These are phyloP conservation scores for Paspalum notatum DNA, from an alignment of 176 grass and related monocot species.

Conservation along the genomic window DNA sequence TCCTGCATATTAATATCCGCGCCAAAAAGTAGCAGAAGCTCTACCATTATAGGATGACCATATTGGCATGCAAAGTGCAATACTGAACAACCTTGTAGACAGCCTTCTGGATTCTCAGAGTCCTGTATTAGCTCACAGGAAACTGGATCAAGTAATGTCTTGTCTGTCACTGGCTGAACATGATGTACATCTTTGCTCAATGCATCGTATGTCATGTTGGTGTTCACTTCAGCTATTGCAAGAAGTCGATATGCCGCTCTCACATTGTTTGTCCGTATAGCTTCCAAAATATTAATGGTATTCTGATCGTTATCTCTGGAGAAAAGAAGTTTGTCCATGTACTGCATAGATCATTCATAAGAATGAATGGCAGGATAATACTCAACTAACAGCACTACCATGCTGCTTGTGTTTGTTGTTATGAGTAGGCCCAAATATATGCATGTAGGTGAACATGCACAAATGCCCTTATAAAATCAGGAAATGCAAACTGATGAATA, in stretches of 20 bases:
- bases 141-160: constrained; percentile 67
- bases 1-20: constrained; percentile 89
- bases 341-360: constrained; percentile 62
- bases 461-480: neutral
- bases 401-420: neutral
- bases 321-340: constrained; percentile 85
- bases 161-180: constrained; percentile 47
- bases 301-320: constrained; percentile 53
- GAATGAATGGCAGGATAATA: constrained; percentile 20
- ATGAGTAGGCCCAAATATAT: constrained; percentile 4
- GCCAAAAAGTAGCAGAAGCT: constrained; percentile 87
- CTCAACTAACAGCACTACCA: constrained; percentile 9
- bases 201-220: constrained; percentile 76
- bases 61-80: constrained; percentile 79
- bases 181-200: constrained; percentile 56
- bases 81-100: constrained; percentile 83
- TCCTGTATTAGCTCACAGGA: constrained; percentile 64
- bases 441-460: neutral
- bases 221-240: constrained; percentile 52
- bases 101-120: constrained; percentile 65
- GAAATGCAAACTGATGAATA: neutral
- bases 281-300: constrained; percentile 70
- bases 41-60: constrained; percentile 59
- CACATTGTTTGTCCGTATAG: constrained; percentile 76
- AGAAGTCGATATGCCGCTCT: constrained; percentile 71